Evolutionary conservation across 768 basidiomycete genomes (phyloP).

Genomic region (Serendipita indica): DNA sequence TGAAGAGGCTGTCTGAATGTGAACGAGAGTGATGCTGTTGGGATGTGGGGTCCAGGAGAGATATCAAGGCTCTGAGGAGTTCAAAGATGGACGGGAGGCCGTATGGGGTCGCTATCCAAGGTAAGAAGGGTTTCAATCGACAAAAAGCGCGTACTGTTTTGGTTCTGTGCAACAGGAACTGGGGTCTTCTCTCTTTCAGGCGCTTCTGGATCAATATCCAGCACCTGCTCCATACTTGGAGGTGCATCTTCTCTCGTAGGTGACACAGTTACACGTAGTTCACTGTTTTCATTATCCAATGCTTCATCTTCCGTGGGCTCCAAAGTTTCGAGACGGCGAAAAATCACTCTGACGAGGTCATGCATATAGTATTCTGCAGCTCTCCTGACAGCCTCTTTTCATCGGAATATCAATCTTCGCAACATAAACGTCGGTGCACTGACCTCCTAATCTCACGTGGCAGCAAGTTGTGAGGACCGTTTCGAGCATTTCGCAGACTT

Average conservation of each 20-base stretch:
- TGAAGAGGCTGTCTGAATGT: slow-evolving; percentile 80
- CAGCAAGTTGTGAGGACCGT: slow-evolving; percentile 94
- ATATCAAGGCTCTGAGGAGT: slow-evolving; percentile 83
- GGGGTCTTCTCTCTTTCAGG: slow-evolving; percentile 14
- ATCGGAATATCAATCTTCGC: slow-evolving; percentile 11
- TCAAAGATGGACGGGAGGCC: slow-evolving; percentile 88
- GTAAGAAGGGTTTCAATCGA: slow-evolving; percentile 17
- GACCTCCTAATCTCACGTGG: slow-evolving; percentile 91
- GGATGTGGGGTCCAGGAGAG: slow-evolving; percentile 88
- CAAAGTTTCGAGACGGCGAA: slow-evolving; percentile 51
- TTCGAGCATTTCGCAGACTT: slow-evolving; percentile 96
- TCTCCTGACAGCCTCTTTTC: slow-evolving; percentile 79
- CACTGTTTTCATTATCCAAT: slow-evolving; percentile 38
- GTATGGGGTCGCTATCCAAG: slow-evolving; percentile 29
- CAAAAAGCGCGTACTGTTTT: background rate
- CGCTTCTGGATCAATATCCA: slow-evolving; percentile 16
- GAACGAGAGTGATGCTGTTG: slow-evolving; percentile 44
- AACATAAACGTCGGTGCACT: slow-evolving; percentile 20
- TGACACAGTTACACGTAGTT: slow-evolving; percentile 47
- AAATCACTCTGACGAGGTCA: slow-evolving; percentile 66
- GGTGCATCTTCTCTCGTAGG: slow-evolving; percentile 14
- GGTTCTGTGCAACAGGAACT: background rate
- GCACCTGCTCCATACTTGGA: background rate
- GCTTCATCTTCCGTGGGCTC: slow-evolving; percentile 55
- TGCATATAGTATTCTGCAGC: slow-evolving; percentile 87